Conservation (phyloP, 768 basidiomycete species). For the Sarcomyxa edulis region DNA sequence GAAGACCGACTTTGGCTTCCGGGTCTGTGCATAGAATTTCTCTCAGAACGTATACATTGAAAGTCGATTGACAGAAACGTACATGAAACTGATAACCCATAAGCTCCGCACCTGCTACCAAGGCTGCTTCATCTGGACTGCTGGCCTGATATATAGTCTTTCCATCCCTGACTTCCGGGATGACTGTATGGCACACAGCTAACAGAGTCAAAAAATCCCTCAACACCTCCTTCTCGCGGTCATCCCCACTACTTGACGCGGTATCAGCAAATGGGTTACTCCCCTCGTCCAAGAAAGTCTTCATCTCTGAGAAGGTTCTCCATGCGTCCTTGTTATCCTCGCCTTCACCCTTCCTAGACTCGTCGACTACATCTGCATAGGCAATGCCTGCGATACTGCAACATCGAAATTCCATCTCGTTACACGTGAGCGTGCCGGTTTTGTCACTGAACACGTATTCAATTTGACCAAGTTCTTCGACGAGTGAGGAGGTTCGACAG, state of each 20-base stretch:
- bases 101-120: slow-evolving; percentile 90
- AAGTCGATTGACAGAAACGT: slow-evolving; percentile 24
- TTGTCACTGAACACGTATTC: slow-evolving; percentile 96
- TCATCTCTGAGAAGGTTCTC: slow-evolving; percentile 78
- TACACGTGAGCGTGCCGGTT: slow-evolving; percentile 92
- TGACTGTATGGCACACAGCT: slow-evolving; percentile 97
- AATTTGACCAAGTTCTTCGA: slow-evolving; percentile 97
- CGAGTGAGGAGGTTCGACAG: slow-evolving; percentile 95
- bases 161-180: slow-evolving; percentile 86
- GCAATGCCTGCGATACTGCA: slow-evolving; percentile 85
- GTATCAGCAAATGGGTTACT: slow-evolving; percentile 57
- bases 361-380: slow-evolving; percentile 91
- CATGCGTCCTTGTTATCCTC: slow-evolving; percentile 60
- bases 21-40: slow-evolving; percentile 48
- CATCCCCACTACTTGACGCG: slow-evolving; percentile 22
- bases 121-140: slow-evolving; percentile 95
- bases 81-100: slow-evolving; percentile 94
- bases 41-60: no score
- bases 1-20: slow-evolving; percentile 95
- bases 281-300: slow-evolving; percentile 42
- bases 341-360: slow-evolving; percentile 65
- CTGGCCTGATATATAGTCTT: slow-evolving; percentile 94
- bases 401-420: slow-evolving; percentile 97
- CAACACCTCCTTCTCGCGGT: slow-evolving; percentile 48
- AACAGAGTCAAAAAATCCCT: slow-evolving; percentile 77